Evolutionary conservation across 208 protist genomes (phyloP).

Genomic region (Porcisia deanei): DNA sequence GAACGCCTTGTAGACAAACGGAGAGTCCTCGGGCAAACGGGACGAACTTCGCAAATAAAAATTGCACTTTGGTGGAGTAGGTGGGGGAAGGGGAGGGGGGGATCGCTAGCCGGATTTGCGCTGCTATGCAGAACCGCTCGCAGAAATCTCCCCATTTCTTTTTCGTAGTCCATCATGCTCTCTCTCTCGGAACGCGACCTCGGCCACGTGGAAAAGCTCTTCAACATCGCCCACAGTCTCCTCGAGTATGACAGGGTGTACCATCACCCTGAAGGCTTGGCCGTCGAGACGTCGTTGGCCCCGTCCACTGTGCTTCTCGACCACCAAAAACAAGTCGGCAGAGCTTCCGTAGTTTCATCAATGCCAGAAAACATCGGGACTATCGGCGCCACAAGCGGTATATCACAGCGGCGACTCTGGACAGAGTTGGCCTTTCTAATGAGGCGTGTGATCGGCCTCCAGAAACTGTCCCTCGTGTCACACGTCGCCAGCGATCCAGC

Average conservation of each 20-base stretch:
- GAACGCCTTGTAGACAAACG: too few species aligned
- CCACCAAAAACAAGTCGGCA: conserved; percentile 14
- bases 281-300: conserved; percentile 3
- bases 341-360: background rate
- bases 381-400: background rate
- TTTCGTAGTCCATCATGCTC: conserved; percentile 31
- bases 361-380: background rate
- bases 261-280: background rate
- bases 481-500: conserved; percentile 47
- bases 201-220: conserved; percentile 65
- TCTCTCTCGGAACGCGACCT: conserved; percentile 60
- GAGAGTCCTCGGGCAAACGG: too few species aligned
- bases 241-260: conserved; percentile 30
- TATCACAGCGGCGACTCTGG: conserved; percentile 57
- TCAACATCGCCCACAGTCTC: conserved; percentile 46
- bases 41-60: too few species aligned
- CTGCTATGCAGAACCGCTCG: too few species aligned
- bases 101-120: too few species aligned
- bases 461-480: conserved; percentile 62
- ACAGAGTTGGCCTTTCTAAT: conserved; percentile 63
- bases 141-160: too few species aligned
- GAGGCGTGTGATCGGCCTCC: conserved; percentile 52
- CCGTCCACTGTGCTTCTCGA: conserved; percentile 31
- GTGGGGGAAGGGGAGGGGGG: too few species aligned
- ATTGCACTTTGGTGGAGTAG: too few species aligned